These are phyloP conservation scores for Xanthoconium stramineum DNA, from an alignment of 768 basidiomycete genomes.

Conservation along the genomic window DNA sequence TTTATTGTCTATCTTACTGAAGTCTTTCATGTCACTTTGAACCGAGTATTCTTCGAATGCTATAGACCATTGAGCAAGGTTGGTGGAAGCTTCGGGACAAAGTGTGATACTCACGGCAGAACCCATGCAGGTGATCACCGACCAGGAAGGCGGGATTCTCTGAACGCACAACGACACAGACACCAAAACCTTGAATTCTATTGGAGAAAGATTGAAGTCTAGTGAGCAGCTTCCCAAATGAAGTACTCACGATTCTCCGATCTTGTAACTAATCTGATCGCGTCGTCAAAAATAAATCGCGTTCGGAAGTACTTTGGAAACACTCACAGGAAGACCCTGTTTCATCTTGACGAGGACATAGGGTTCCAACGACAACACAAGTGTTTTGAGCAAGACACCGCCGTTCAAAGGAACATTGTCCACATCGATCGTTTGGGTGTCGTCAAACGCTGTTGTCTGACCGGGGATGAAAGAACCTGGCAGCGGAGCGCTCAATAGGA, in stretches of 20 bases:
- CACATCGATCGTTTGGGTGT: slow-evolving; percentile 45
- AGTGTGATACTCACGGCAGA: slow-evolving; percentile 26
- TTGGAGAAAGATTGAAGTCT: neutral
- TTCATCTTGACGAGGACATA: slow-evolving; percentile 41
- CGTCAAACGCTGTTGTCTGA: slow-evolving; percentile 45
- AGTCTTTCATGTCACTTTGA: neutral
- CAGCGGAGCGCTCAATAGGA: neutral
- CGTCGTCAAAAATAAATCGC: too few relatives aligned
- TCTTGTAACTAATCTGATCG: neutral
- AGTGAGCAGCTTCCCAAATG: neutral
- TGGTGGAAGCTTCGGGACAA: neutral
- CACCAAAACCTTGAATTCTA: slow-evolving; percentile 32
- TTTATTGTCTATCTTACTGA: slow-evolving; percentile 23
- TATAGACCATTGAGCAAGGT: slow-evolving; percentile 26
- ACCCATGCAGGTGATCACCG: slow-evolving; percentile 15
- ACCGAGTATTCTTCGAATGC: slow-evolving; percentile 21
- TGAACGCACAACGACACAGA: slow-evolving; percentile 30
- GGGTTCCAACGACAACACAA: slow-evolving; percentile 47
- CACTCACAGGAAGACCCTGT: slow-evolving; percentile 31
- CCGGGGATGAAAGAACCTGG: slow-evolving; percentile 27
- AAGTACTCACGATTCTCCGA: slow-evolving; percentile 6
- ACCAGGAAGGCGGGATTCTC: slow-evolving; percentile 10
- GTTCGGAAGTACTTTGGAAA: neutral
- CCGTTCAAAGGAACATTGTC: slow-evolving; percentile 44
- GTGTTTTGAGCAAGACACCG: slow-evolving; percentile 48